A percentile compares a stretch with the other conserved stretches of the same genome.
Evolutionary conservation across 2,329 filamentous ascomycete genomes (phyloP).

Genomic region (Blastomyces parvus): DNA sequence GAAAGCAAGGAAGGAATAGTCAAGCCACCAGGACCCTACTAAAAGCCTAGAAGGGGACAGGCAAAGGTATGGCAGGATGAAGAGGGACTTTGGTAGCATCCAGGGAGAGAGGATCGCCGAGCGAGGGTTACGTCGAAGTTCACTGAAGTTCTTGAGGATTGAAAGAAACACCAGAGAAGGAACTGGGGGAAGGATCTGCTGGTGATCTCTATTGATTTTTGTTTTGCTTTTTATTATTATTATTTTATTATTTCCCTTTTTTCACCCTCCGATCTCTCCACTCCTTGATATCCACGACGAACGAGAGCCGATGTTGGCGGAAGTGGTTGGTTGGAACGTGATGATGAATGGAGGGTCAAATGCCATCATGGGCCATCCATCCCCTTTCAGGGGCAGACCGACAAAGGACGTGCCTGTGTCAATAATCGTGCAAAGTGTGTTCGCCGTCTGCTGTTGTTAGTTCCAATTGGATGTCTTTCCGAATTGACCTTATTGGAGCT

Average conservation of each 20-base stretch:
- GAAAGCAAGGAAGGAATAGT: neutral
- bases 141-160: neutral
- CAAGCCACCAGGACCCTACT: neutral
- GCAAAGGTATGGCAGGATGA: neutral
- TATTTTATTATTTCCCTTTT: too few relatives aligned
- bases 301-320: too few relatives aligned
- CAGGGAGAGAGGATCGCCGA: neutral
- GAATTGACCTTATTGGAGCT: too few relatives aligned
- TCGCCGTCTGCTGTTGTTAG: too few relatives aligned
- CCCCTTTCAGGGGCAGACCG: too few relatives aligned
- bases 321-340: too few relatives aligned
- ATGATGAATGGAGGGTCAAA: too few relatives aligned
- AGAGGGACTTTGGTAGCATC: neutral
- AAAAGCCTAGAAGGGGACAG: neutral
- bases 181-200: neutral
- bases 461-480: too few relatives aligned
- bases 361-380: too few relatives aligned
- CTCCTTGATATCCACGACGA: neutral
- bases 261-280: neutral
- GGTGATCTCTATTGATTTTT: neutral
- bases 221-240: neutral
- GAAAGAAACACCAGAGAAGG: neutral
- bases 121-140: neutral
- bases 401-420: too few relatives aligned
- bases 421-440: too few relatives aligned